Conservation (phyloP, 208 protist genomes). For the Lotmaria passim region DNA sequence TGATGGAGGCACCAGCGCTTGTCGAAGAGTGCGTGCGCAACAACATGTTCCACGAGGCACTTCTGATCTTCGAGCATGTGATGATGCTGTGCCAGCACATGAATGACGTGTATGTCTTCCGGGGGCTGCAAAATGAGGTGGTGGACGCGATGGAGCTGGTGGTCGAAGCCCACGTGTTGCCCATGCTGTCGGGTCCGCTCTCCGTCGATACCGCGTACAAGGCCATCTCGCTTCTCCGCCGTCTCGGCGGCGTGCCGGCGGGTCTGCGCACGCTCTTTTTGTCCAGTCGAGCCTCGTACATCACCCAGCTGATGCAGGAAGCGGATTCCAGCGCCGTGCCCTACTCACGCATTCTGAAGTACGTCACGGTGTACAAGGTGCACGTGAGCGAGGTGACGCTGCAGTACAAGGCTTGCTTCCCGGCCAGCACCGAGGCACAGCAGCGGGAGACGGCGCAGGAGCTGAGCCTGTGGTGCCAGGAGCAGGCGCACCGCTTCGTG, state of each 20-base stretch:
- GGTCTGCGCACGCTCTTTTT: conserved; percentile 66
- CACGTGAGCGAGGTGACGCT: conserved; percentile 74
- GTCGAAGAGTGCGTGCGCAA: conserved; percentile 71
- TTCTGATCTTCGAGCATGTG: conserved; percentile 76
- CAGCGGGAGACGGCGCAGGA: conserved; percentile 14
- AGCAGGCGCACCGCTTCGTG: conserved; percentile 54
- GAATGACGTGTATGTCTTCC: conserved; percentile 39
- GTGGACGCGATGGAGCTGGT: conserved; percentile 40
- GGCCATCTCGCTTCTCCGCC: conserved; percentile 60
- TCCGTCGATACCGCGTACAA: conserved; percentile 75
- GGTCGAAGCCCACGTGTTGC: conserved; percentile 58
- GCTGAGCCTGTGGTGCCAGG: conserved; percentile 55
- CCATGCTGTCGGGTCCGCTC: conserved; percentile 60
- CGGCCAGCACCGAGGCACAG: conserved; percentile 29
- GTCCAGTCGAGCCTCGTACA: conserved; percentile 44
- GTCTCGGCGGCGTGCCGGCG: conserved; percentile 45
- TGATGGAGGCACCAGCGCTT: conserved; percentile 72
- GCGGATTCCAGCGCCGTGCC: conserved; percentile 46
- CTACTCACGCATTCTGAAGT: conserved; percentile 67
- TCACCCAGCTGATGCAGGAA: conserved; percentile 49
- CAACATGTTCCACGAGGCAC: conserved; percentile 84
- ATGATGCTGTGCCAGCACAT: conserved; percentile 44
- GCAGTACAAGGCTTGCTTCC: conserved; percentile 82
- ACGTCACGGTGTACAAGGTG: conserved; percentile 77
- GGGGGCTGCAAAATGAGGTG: conserved; percentile 34